Evolutionary conservation across 768 basidiomycete genomes (phyloP).

Genomic region (Pilatotrama ljubarskyi): DNA sequence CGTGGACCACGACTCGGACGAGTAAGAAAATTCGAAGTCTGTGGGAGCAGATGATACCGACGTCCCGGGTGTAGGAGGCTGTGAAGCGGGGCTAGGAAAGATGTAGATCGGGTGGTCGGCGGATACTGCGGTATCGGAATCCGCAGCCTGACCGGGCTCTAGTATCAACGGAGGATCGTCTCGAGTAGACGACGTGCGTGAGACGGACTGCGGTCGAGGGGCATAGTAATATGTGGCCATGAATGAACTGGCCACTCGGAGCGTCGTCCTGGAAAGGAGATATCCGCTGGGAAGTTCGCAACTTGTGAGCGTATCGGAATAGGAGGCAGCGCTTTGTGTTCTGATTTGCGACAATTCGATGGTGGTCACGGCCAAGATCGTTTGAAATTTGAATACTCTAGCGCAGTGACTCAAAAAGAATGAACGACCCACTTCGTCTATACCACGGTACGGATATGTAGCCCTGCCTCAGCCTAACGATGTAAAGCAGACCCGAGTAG

Average conservation of each 20-base stretch:
- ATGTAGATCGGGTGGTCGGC: constrained; percentile 29
- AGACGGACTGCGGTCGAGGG: constrained; percentile 1
- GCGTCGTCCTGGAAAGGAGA: background rate
- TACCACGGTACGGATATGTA: too few relatives aligned
- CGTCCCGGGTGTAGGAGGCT: constrained; percentile 25
- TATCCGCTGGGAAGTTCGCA: background rate
- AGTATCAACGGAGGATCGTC: background rate
- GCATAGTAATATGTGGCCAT: constrained; percentile 26
- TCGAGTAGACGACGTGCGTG: background rate
- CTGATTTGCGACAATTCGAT: too few relatives aligned
- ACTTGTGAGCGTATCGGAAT: too few relatives aligned
- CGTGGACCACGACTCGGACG: constrained; percentile 4
- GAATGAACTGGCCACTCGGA: background rate
- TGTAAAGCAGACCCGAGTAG: too few relatives aligned
- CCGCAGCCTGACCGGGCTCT: background rate
- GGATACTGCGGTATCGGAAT: background rate
- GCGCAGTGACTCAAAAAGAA: too few relatives aligned
- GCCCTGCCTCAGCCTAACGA: too few relatives aligned
- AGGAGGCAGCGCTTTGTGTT: too few relatives aligned
- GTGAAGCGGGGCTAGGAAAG: constrained; percentile 29
- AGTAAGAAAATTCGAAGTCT: constrained; percentile 18
- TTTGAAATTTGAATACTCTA: too few relatives aligned
- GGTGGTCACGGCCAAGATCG: too few relatives aligned
- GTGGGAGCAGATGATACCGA: constrained; percentile 26
- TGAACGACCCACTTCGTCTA: too few relatives aligned